Evolutionary conservation across 805 yeast species (phyloP), one percentile per base, ranked within the genome.

Genomic region (Candida piceae): DNA sequence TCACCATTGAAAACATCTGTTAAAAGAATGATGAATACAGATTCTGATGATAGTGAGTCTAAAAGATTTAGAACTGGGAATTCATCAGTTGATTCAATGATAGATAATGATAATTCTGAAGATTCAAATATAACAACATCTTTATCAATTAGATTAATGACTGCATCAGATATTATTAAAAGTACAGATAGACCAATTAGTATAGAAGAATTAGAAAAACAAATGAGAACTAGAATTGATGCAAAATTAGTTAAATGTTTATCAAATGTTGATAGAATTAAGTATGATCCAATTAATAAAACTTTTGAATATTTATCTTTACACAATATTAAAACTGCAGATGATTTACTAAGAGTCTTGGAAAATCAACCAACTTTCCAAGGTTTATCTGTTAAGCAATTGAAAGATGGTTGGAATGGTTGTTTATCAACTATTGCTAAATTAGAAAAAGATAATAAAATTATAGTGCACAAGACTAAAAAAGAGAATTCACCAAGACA

Each of bases 361-460:
- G 72, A 88, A 49, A 68, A 78, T 17, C 96, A 88, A 62, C 79
- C 84, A 2, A 85, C 96, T 2, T 89, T 86, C 59, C 84, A 80
- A 55, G 97, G 98, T 2, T 72, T 82, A 2, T 67, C 88, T 0
- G 96, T 90, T 20, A 85, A 83, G 49, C 72, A 69, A 36, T 60
- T 79, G 34, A 78, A 78, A 51, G 96, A 87, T 53, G 98, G 98
- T 17, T 93, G 99, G 99, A 75, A 84, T 35, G 90, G 88, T 12
- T 90, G 96, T 58, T 60, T 82, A 26, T 79, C 76, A 5, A 82
- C 93, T 0, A 78, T 93, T 18, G 78, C 80, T 33, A 80, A 83
- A 49, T 66, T 93, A 21, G 98, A 93, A 55, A 69, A 70, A 38
- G 81, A 81, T 39, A 74, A 82, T 39, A 81, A 84, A 52, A 77